Percentiles rank a stretch among this genome's conserved stretches.
phyloP scores from a whole-genome alignment of 768 basidiomycete species.

The Phylloporus sp. region DNA sequence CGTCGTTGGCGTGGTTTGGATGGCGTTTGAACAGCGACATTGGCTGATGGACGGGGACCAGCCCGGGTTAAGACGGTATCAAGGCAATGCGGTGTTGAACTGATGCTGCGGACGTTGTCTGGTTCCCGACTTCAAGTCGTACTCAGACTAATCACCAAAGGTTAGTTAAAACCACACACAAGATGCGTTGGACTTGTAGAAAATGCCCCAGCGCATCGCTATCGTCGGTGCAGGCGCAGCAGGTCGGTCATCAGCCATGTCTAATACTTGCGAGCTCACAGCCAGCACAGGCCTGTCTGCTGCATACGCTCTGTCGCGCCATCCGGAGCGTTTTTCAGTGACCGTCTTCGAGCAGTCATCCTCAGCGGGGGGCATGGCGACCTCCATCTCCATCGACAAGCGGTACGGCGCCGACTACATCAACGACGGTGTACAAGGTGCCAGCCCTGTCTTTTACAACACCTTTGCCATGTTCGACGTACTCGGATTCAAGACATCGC shows the following conservation, averaged over 20 bases:
- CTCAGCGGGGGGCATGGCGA: background rate
- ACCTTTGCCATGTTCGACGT: background rate
- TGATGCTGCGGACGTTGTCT: background rate
- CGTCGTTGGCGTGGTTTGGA: constrained; percentile 45
- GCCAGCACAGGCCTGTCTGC: background rate
- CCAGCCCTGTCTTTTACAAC: background rate
- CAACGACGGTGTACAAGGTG: background rate
- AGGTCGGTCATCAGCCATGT: background rate
- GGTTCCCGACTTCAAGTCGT: too few relatives aligned
- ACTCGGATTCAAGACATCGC: background rate
- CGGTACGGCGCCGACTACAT: background rate
- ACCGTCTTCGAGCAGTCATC: background rate
- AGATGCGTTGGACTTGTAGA: background rate
- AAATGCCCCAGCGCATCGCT: background rate
- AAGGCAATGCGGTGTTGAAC: background rate
- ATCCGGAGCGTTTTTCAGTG: background rate
- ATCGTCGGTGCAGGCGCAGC: background rate
- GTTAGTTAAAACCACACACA: background rate
- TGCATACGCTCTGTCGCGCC: background rate
- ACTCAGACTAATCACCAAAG: too few relatives aligned
- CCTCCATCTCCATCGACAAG: background rate
- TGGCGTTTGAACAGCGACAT: constrained; percentile 41
- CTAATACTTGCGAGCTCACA: background rate
- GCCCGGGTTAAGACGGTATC: background rate
- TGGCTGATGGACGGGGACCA: constrained; percentile 22